Conservation (phyloP, 768 basidiomycete genomes). For the Botryobasidium botryosum region DNA sequence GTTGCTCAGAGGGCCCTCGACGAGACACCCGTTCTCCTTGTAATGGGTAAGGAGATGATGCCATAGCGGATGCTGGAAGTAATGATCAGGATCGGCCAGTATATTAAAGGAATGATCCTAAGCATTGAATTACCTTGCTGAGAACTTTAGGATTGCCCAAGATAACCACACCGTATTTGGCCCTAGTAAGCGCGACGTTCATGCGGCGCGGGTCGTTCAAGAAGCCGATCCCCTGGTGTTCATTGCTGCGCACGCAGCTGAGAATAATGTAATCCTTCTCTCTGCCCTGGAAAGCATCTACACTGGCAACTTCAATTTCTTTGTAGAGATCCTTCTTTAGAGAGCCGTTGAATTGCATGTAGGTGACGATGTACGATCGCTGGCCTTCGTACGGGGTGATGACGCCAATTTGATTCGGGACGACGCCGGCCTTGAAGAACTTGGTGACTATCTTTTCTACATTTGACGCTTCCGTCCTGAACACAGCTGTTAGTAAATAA, state of each 20-base stretch:
- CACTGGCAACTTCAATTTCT: slow-evolving; percentile 96
- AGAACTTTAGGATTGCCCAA: slow-evolving; percentile 99
- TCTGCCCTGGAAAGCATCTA: slow-evolving; percentile 97
- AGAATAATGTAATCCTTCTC: slow-evolving; percentile 99
- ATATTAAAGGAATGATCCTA: not conserved
- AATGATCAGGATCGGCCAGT: slow-evolving; percentile 6
- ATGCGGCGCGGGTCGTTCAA: slow-evolving; percentile 92
- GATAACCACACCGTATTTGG: slow-evolving; percentile 96
- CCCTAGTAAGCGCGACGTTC: slow-evolving; percentile 92
- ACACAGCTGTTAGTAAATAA: slow-evolving; percentile 8
- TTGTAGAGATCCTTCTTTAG: slow-evolving; percentile 99
- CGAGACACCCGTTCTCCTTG: slow-evolving; percentile 86
- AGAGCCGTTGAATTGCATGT: slow-evolving; percentile 99
- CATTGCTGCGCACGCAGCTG: slow-evolving; percentile 93
- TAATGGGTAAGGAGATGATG: slow-evolving; percentile 96
- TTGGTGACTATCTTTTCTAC: slow-evolving; percentile 99
- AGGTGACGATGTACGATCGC: slow-evolving; percentile 94
- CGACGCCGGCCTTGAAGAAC: slow-evolving; percentile 98
- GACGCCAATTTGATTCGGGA: slow-evolving; percentile 90
- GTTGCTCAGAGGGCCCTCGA: slow-evolving; percentile 93
- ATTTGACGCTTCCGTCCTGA: slow-evolving; percentile 91
- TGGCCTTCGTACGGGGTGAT: slow-evolving; percentile 99
- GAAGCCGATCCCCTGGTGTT: slow-evolving; percentile 99
- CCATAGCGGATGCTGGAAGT: slow-evolving; percentile 86
- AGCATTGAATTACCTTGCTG: slow-evolving; percentile 55